A percentile compares a stretch with the other conserved stretches of the same genome.
phyloP scores from a whole-genome alignment of 257 asterid genomes.

The Rauvolfia tetraphylla region DNA sequence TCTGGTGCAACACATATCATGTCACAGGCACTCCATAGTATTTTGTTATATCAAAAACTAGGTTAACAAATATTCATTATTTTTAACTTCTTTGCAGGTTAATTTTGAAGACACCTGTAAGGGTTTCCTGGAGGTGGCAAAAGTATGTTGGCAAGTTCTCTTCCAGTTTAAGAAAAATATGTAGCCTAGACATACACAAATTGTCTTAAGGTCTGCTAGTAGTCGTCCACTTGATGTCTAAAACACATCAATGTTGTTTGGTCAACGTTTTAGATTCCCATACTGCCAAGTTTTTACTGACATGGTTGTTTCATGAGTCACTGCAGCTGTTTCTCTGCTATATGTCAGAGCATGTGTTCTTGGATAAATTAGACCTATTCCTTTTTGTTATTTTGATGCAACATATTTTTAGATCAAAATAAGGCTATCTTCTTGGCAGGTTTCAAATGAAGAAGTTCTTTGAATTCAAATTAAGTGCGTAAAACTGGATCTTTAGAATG shows the following conservation, averaged over 20 bases:
- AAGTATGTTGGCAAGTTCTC: slow-evolving; percentile 45
- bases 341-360: too few species aligned
- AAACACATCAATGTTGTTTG: neutral
- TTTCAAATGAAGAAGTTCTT: slow-evolving; percentile 11
- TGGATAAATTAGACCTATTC: too few species aligned
- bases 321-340: neutral
- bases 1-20: neutral
- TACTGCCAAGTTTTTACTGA: neutral
- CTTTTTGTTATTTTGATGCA: neutral
- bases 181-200: neutral
- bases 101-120: slow-evolving; percentile 99
- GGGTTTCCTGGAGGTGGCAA: slow-evolving; percentile 94
- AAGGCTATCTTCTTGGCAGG: neutral
- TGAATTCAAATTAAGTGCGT: neutral
- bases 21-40: neutral
- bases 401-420: neutral
- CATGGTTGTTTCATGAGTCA: neutral
- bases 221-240: neutral
- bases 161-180: neutral
- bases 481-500: neutral
- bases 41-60: neutral
- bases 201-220: neutral
- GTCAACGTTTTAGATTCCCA: neutral
- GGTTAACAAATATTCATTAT: neutral
- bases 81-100: slow-evolving; percentile 46